Percentiles rank a stretch among this genome's conserved stretches.
These are phyloP conservation scores for Oryza meyeriana DNA, from an alignment of 176 grass and related monocot species.

Conservation along the genomic window DNA sequence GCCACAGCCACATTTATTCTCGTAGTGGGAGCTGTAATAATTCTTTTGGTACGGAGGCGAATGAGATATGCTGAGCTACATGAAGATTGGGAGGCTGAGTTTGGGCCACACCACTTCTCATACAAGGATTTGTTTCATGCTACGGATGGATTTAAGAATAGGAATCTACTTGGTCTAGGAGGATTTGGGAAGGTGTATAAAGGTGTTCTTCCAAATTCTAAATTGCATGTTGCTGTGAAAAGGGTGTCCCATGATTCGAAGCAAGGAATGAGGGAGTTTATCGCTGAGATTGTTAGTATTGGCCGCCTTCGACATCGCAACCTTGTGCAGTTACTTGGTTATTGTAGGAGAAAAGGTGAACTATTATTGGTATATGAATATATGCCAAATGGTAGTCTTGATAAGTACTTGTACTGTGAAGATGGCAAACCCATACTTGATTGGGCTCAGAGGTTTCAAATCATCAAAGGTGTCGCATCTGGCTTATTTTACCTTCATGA, in stretches of 20 bases:
- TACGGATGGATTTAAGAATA: constrained; percentile 13
- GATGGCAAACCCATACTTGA: background rate
- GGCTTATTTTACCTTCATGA: background rate
- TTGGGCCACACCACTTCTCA: constrained; percentile 10
- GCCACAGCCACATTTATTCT: background rate
- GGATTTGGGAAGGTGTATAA: background rate
- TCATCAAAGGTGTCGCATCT: background rate
- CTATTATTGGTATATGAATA: background rate
- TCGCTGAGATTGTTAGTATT: constrained; percentile 22
- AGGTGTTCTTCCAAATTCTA: background rate
- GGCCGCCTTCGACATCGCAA: constrained; percentile 13
- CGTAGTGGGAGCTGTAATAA: background rate
- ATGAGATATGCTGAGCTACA: background rate
- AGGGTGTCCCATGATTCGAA: constrained; percentile 29
- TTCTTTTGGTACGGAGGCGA: constrained; percentile 2
- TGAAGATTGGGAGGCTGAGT: constrained; percentile 19
- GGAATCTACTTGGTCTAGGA: background rate
- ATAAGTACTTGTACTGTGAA: background rate
- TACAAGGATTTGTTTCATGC: constrained; percentile 24
- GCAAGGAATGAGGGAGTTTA: constrained; percentile 27
- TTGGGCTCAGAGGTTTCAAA: background rate
- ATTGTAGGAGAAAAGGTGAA: background rate
- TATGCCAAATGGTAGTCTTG: background rate
- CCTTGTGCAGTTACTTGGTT: constrained; percentile 4
- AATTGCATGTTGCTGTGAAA: constrained; percentile 26